Evolutionary conservation across 139 green algal genomes (phyloP).

Genomic region (Asterochloris sp.): DNA sequence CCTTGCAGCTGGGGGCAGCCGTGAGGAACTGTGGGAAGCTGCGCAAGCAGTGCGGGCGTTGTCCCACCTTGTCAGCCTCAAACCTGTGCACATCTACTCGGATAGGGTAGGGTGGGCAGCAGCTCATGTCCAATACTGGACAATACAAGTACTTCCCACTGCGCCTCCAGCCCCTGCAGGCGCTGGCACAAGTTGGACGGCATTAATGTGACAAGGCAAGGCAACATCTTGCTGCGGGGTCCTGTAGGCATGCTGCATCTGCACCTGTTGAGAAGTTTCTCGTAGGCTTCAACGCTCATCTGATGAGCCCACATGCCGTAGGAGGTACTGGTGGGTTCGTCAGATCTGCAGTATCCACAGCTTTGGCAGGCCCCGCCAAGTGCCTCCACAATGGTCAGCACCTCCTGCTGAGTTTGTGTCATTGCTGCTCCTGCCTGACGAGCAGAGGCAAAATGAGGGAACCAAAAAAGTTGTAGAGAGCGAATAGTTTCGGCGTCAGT

Average conservation of each 20-base stretch:
- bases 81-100: slow-evolving; percentile 43
- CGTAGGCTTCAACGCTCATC: slow-evolving; percentile 2
- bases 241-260: not conserved
- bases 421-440: too few species aligned
- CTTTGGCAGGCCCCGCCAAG: too few species aligned
- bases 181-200: not conserved
- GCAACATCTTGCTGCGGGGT: not conserved
- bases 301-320: slow-evolving; percentile 2
- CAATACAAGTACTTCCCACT: slow-evolving; percentile 46
- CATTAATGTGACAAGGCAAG: not conserved
- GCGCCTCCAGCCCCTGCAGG: slow-evolving; percentile 41
- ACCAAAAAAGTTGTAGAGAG: too few species aligned
- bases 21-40: not conserved
- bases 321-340: not conserved
- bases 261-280: not conserved
- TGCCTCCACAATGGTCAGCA: too few species aligned
- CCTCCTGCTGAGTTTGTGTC: too few species aligned
- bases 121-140: slow-evolving; percentile 31
- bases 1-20: not conserved
- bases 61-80: slow-evolving; percentile 24
- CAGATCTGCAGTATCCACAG: slow-evolving; percentile 6
- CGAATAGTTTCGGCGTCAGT: too few species aligned
- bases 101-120: slow-evolving; percentile 50
- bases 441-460: too few species aligned
- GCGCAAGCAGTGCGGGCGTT: not conserved